A percentile compares a stretch with the other conserved stretches of the same genome.
Evolutionary conservation across 768 basidiomycete species (phyloP).

Genomic region (Filobasidium wieringae): DNA sequence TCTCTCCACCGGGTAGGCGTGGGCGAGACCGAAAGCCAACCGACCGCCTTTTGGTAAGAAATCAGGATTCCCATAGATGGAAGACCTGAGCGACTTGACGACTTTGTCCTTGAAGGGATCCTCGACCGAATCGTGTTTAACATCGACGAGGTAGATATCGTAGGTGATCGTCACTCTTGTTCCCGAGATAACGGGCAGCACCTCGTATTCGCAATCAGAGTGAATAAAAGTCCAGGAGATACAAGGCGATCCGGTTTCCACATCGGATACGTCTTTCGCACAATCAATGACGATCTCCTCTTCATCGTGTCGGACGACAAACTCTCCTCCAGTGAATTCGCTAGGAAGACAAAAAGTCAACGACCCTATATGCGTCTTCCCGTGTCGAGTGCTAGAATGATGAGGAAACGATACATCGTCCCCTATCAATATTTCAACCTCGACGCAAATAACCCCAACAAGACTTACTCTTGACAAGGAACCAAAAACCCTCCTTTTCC

Average conservation of each 20-base stretch:
- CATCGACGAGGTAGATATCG: conserved; percentile 14
- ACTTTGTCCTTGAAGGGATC: neutral
- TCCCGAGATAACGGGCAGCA: conserved; percentile 42
- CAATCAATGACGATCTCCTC: conserved; percentile 6
- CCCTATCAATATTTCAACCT: neutral
- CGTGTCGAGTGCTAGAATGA: neutral
- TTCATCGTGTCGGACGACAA: conserved; percentile 15
- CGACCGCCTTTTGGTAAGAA: neutral
- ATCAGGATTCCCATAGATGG: neutral
- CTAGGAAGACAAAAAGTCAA: conserved; percentile 17
- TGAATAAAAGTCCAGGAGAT: conserved; percentile 44
- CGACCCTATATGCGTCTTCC: conserved; percentile 13
- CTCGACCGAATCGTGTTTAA: neutral
- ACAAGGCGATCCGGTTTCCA: neutral
- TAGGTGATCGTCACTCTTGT: conserved; percentile 44
- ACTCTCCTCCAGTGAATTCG: conserved; percentile 15
- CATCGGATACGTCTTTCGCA: neutral
- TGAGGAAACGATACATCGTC: neutral
- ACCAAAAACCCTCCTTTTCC: conserved; percentile 17
- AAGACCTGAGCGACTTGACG: neutral
- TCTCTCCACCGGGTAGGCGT: neutral
- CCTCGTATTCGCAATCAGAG: conserved; percentile 45
- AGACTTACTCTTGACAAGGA: conserved; percentile 15
- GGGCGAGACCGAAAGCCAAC: neutral
- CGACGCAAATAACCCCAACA: neutral